Evolutionary conservation across 2,329 filamentous ascomycete species (phyloP), one percentile per base, ranked within the genome.

Genomic region (Fusarium sp.): DNA sequence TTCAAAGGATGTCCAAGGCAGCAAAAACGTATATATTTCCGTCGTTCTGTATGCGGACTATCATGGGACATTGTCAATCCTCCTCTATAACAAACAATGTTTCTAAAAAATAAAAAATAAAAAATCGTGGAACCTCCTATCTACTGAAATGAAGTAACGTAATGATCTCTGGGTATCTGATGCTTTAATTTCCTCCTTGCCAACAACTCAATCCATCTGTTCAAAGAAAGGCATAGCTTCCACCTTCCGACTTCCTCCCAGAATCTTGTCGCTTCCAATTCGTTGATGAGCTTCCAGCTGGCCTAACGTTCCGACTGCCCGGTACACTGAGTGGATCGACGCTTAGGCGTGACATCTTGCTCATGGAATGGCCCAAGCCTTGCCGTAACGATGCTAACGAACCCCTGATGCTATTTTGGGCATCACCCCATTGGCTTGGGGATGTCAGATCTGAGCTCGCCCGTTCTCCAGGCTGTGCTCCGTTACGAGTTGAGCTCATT

Each of bases 151-250:
- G 21, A 42, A 37, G 43, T 37, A 37, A 37, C 6, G 13, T 42
- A 45, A 21, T 37, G 23, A 55, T 30, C 55, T 28, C 62, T 57
- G 66, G 66, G 66, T 69, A 69, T 70, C 50, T 53, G 46, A 51
- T 58, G 42, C 30, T 56, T 43, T 41, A 58, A 45, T 23, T 26
- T 43, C 11, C 43, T 21, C 31, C 21, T 34, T 37, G 23, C 19
- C 30, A 18, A 46, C 16, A 30, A 41, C 28, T 7, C 8, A 25
- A 21, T 53, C 28, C 44, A 28, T 23, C 41, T 26, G 10, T 42
- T 68, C 56, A 75, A n/a, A 75, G 49, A 50, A 75, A 75, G 6
- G 71, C 74, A 54, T 75, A 70, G 31, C 69, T 75, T 11, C 69
- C 71, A 25, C 65, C 63, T 18, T 74, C 66, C 6, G 72, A 75